Evolutionary conservation across 306 rosid genomes (phyloP).

Genomic region (Ormosia semicastrata): DNA sequence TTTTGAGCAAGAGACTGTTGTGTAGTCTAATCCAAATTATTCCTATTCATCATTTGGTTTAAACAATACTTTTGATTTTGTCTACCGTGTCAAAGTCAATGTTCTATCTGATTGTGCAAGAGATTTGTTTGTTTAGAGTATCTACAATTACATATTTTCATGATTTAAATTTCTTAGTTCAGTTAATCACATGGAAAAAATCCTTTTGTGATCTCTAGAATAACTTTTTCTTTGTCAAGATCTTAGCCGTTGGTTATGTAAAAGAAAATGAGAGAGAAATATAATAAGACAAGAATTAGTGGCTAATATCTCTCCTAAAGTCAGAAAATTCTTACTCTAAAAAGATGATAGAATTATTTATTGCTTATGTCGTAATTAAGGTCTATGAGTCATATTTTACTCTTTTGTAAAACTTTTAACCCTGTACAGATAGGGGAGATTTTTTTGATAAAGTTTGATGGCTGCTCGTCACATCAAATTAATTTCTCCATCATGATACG

Average conservation of each 20-base stretch:
- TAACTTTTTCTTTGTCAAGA: too few relatives aligned
- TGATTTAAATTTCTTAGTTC: not conserved
- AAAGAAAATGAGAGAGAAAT: too few relatives aligned
- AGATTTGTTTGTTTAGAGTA: conserved; percentile 30
- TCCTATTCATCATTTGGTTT: conserved; percentile 34
- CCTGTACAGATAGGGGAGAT: not conserved
- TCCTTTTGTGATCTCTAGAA: too few relatives aligned
- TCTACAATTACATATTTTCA: not conserved
- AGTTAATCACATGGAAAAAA: not conserved
- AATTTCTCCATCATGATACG: conserved; percentile 44
- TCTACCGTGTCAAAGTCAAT: conserved; percentile 48
- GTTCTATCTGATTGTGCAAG: conserved; percentile 34
- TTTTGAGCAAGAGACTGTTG: conserved; percentile 16
- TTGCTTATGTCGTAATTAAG: not conserved
- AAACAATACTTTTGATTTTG: conserved; percentile 24
- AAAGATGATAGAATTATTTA: not conserved
- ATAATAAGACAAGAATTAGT: too few relatives aligned
- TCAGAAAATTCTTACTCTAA: too few relatives aligned
- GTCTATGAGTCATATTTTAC: not conserved
- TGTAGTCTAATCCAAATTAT: conserved; percentile 42
- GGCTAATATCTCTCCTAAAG: too few relatives aligned
- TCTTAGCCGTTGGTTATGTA: too few relatives aligned
- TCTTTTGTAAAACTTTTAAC: not conserved
- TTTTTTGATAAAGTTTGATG: conserved; percentile 15
- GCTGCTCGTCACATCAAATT: conserved; percentile 40